These are phyloP conservation scores for Pharus latifolius DNA, from an alignment of 176 grass and related monocot genomes.

Conservation along the genomic window DNA sequence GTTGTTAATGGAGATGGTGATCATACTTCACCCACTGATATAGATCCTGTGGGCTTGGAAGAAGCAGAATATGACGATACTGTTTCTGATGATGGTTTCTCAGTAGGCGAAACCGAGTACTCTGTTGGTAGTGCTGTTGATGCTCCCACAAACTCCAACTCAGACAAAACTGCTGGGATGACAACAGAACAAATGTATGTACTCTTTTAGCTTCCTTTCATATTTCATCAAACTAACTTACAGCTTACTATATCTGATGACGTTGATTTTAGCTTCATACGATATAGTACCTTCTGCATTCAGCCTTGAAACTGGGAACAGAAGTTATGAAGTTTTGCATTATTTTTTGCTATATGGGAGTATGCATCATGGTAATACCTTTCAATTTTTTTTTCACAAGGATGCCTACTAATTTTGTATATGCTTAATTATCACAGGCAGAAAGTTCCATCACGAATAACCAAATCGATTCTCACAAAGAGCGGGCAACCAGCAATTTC, in stretches of 20 bases:
- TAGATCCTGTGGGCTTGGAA: slow-evolving; percentile 16
- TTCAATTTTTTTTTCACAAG: background rate
- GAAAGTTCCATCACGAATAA: slow-evolving; percentile 29
- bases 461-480: slow-evolving; percentile 50
- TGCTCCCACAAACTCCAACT: slow-evolving; percentile 10
- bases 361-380: background rate
- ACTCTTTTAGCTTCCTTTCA: background rate
- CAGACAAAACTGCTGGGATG: slow-evolving; percentile 17
- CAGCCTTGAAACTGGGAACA: too few relatives aligned
- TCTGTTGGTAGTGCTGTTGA: slow-evolving; percentile 27
- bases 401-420: background rate
- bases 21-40: slow-evolving; percentile 6
- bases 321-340: too few relatives aligned
- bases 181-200: slow-evolving; percentile 26
- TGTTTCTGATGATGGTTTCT: slow-evolving; percentile 50
- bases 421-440: slow-evolving; percentile 32
- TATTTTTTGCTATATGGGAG: too few relatives aligned
- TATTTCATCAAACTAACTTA: background rate
- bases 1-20: slow-evolving; percentile 32
- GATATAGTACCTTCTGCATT: too few relatives aligned
- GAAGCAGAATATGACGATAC: slow-evolving; percentile 63
- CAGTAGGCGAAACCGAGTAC: slow-evolving; percentile 42
- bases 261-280: too few relatives aligned
- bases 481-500: slow-evolving; percentile 27
- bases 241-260: background rate